Conservation (phyloP, 2,329 filamentous ascomycete genomes). For the Amylocarpus encephaloides region DNA sequence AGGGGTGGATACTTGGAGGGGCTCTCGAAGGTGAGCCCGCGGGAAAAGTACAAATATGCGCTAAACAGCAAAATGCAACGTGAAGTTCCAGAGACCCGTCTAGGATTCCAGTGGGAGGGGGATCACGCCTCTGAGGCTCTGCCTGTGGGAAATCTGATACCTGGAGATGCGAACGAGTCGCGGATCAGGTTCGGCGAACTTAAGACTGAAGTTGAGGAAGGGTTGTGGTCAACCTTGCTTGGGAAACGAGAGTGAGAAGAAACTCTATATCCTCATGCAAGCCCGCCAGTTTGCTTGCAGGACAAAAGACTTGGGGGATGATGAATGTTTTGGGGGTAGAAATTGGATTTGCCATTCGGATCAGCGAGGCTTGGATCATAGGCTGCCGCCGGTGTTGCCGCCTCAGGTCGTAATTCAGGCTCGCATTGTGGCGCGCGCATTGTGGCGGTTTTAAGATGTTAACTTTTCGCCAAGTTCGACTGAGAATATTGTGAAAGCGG, state of each 20-base stretch:
- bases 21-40: background rate
- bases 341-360: conserved; percentile 10
- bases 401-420: no score
- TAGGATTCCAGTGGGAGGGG: background rate
- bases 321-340: conserved; percentile 4
- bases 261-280: conserved; percentile 1
- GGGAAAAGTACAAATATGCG: background rate
- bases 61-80: background rate
- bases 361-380: conserved; percentile 8
- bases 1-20: background rate
- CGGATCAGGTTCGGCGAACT: background rate
- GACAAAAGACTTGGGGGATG: conserved; percentile 2
- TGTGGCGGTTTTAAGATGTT: no score
- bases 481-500: no score
- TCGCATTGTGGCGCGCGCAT: no score
- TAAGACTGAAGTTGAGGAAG: background rate
- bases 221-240: background rate
- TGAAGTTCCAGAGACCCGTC: background rate
- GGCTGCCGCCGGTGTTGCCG: background rate
- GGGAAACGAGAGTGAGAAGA: conserved; percentile 4
- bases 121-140: background rate
- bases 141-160: conserved; percentile 4
- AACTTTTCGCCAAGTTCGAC: no score
- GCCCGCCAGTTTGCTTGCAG: conserved; percentile 2
- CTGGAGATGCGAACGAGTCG: conserved; percentile 9